A percentile compares a stretch with the other conserved stretches of the same genome.
phyloP scores from a whole-genome alignment of 2,329 filamentous ascomycete species.

The Pseudogymnoascus sp. region DNA sequence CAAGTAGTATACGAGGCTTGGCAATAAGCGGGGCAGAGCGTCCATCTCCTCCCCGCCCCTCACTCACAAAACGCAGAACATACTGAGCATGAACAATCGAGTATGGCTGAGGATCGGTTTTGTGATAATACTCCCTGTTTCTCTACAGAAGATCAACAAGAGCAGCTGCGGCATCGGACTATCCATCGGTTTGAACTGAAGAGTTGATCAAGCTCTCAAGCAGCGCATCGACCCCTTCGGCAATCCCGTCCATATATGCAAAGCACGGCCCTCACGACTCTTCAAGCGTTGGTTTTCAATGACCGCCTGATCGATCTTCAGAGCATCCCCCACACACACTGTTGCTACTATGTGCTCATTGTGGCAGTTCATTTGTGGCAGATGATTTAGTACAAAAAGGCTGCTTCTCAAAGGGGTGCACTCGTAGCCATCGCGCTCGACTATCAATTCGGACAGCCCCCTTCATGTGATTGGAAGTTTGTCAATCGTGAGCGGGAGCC shows the following conservation, averaged over 20 bases:
- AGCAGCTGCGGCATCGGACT: neutral
- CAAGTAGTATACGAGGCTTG: slow-evolving; percentile 4
- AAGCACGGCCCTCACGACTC: neutral
- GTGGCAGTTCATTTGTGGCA: neutral
- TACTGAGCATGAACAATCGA: neutral
- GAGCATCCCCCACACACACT: neutral
- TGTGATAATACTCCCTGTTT: neutral
- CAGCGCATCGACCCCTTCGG: neutral
- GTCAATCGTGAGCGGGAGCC: neutral
- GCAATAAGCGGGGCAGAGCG: neutral
- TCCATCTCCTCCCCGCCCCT: neutral
- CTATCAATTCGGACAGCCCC: neutral
- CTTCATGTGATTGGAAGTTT: neutral
- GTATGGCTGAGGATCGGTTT: neutral
- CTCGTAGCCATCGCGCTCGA: neutral
- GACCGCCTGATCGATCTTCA: neutral
- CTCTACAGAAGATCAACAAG: neutral
- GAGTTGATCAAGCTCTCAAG: neutral
- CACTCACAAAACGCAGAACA: neutral
- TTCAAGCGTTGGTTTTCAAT: neutral
- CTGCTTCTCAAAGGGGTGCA: neutral
- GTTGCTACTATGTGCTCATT: neutral
- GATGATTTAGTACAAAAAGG: neutral
- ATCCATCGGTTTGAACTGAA: neutral
- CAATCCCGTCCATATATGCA: neutral